phyloP scores from a whole-genome alignment of 805 yeast species.

The Teunomyces kruisii region DNA sequence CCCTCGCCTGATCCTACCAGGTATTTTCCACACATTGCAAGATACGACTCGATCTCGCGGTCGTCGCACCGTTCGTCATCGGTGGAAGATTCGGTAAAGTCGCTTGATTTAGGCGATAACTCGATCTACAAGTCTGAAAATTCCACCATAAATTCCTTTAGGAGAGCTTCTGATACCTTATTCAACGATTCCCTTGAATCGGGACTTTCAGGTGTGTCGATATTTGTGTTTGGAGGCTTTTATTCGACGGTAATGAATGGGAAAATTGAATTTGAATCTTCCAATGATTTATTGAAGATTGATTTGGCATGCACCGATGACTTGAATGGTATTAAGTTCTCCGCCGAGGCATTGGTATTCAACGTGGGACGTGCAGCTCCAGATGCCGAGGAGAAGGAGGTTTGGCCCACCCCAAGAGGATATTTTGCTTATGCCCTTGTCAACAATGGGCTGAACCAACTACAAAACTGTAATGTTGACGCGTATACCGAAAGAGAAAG shows the following conservation, averaged over 20 bases:
- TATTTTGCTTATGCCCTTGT: conserved; percentile 36
- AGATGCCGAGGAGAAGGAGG: conserved; percentile 6
- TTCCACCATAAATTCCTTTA: background rate
- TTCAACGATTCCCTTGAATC: background rate
- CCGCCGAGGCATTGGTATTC: conserved; percentile 21
- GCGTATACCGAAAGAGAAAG: conserved; percentile 9
- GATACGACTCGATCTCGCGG: background rate
- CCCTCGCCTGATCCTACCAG: conserved; percentile 1
- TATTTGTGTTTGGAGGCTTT: conserved; percentile 44
- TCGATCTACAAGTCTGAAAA: background rate
- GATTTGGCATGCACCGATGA: conserved; percentile 29
- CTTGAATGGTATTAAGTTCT: conserved; percentile 12
- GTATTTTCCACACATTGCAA: conserved; percentile 1
- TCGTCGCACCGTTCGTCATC: background rate
- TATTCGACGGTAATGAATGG: conserved; percentile 14
- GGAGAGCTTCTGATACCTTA: background rate
- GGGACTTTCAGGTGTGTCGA: conserved; percentile 17
- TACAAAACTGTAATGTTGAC: conserved; percentile 19
- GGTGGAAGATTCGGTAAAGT: background rate
- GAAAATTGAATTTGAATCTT: conserved; percentile 24
- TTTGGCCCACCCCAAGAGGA: conserved; percentile 40
- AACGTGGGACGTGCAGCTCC: conserved; percentile 6
- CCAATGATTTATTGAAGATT: conserved; percentile 34
- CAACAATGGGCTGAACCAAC: conserved; percentile 15
- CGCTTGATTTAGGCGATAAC: background rate